phyloP scores from a whole-genome alignment of 2,329 filamentous ascomycete genomes.

The Xylaria sp. region DNA sequence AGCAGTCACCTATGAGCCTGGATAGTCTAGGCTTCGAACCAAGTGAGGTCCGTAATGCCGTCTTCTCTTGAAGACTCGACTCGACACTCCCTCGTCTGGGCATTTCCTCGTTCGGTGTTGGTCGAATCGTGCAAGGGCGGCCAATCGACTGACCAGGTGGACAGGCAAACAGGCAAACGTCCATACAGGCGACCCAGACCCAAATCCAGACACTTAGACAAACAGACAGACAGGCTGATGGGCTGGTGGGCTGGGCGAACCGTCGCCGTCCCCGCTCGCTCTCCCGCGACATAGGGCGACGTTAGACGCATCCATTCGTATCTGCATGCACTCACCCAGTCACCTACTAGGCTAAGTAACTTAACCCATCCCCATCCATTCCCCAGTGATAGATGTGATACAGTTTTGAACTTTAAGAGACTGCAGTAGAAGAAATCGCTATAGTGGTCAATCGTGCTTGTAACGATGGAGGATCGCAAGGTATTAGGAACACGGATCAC shows the following conservation, averaged over 20 bases:
- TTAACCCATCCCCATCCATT: not conserved
- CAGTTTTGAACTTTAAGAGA: not conserved
- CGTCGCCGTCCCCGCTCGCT: conserved; percentile 8
- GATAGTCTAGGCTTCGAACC: not conserved
- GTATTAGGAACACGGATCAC: not conserved
- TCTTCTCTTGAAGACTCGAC: not conserved
- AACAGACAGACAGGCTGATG: not conserved
- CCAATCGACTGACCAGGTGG: conserved; percentile 14
- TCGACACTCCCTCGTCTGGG: not conserved
- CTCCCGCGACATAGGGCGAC: conserved; percentile 3
- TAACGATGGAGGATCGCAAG: not conserved
- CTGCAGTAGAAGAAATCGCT: not conserved
- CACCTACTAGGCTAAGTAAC: not conserved
- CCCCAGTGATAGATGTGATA: not conserved
- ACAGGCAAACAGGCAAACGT: not conserved
- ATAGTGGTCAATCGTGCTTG: not conserved
- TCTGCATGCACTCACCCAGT: conserved; percentile 22
- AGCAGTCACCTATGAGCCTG: not conserved
- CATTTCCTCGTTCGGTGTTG: not conserved
- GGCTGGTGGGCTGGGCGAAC: not conserved
- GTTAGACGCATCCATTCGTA: conserved; percentile 20
- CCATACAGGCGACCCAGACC: no score
- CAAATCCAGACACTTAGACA: not conserved
- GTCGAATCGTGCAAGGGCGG: conserved; percentile 16
- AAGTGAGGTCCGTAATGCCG: not conserved